Conservation (phyloP, 768 basidiomycete genomes). For the Tricholoma matsutake region DNA sequence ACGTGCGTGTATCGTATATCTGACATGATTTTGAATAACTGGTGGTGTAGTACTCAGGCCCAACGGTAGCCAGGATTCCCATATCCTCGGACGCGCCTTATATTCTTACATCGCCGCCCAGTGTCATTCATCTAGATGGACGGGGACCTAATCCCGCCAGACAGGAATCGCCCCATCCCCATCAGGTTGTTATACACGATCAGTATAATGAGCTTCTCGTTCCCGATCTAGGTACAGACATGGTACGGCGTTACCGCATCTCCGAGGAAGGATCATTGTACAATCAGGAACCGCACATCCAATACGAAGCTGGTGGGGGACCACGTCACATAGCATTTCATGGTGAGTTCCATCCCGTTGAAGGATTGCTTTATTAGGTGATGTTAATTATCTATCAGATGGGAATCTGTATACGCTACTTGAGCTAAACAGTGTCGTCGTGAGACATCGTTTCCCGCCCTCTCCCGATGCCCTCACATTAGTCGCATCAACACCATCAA, state of each 20-base stretch:
- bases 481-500: constrained; percentile 45
- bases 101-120: constrained; percentile 32
- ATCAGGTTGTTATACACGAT: constrained; percentile 59
- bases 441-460: constrained; percentile 51
- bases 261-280: constrained; percentile 38
- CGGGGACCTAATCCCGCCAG: constrained; percentile 63
- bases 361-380: too few species aligned
- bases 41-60: constrained; percentile 60
- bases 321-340: constrained; percentile 68
- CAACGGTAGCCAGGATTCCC: constrained; percentile 54
- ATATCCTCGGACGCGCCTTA: constrained; percentile 48
- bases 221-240: constrained; percentile 75
- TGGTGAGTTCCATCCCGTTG: constrained; percentile 37
- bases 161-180: constrained; percentile 74
- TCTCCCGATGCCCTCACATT: constrained; percentile 39
- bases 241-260: constrained; percentile 54
- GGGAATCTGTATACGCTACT: constrained; percentile 62
- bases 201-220: constrained; percentile 58
- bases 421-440: constrained; percentile 60
- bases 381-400: constrained; percentile 33
- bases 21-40: not conserved
- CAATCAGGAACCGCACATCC: constrained; percentile 45
- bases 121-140: constrained; percentile 43
- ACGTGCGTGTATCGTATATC: constrained; percentile 49
- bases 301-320: constrained; percentile 55